A percentile compares a stretch with the other conserved stretches of the same genome.
phyloP scores from a whole-genome alignment of 164 flowering plant species.

The Umbilicus rupestris region DNA sequence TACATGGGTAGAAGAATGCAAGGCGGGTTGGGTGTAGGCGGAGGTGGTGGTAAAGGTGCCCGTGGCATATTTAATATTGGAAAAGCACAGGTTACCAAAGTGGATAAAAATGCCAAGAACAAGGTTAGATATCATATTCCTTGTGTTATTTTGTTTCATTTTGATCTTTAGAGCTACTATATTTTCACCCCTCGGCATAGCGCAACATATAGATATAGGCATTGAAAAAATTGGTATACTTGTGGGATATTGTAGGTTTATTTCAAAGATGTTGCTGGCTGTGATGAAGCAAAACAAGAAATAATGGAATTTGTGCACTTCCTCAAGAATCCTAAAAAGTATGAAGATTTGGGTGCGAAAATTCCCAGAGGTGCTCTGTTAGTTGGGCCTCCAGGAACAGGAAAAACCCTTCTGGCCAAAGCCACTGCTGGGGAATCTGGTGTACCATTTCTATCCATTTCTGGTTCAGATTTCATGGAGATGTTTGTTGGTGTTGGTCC shows the following conservation, averaged over 20 bases:
- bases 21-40: conserved; percentile 69
- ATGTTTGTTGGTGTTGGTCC: conserved; percentile 96
- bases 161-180: background rate
- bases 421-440: conserved; percentile 91
- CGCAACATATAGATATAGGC: background rate
- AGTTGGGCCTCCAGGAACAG: conserved; percentile 96
- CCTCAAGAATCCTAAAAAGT: conserved; percentile 85
- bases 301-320: conserved; percentile 93
- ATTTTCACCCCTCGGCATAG: background rate
- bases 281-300: conserved; percentile 95
- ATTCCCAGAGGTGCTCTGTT: conserved; percentile 92
- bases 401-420: conserved; percentile 89
- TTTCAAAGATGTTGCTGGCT: conserved; percentile 91
- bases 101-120: conserved; percentile 78
- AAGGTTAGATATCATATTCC: conserved; percentile 42
- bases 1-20: conserved; percentile 75
- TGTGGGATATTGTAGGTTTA: conserved; percentile 33
- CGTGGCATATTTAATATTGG: conserved; percentile 90
- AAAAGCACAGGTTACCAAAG: conserved; percentile 73
- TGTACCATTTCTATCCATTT: conserved; percentile 75
- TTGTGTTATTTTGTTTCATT: background rate
- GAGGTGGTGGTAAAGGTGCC: conserved; percentile 61
- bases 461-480: conserved; percentile 92
- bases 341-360: conserved; percentile 78
- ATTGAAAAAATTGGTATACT: background rate